Evolutionary conservation across 345 rosid genomes (phyloP), one percentile per base, ranked within the genome.

Genomic region (Syzygium aqueum): DNA sequence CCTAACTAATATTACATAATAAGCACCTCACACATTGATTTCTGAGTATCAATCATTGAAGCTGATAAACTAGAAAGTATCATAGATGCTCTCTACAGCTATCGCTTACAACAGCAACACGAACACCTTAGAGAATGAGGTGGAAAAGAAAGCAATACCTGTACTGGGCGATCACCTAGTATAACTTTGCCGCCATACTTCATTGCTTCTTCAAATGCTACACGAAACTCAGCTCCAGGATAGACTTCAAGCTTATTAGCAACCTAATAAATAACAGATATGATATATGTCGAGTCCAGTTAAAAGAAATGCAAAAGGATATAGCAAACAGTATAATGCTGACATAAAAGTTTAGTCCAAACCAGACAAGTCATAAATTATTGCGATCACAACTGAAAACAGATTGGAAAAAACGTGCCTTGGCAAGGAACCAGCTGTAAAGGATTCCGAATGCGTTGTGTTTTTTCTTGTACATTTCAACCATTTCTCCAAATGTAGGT

Each of bases 151-250:
- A 77, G 30, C 40, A 1, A 11, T 84, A 95, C 99, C 94, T 96
- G 93, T 51, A 96, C 96, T 40, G 98, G 98, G 84, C 99, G 99
- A 94, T 97, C 99, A 87, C 99, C 99, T 86, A 96, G 96, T 86
- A 95, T 87, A 85, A 96, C 98, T 90, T 91, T 94, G 85, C 96
- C 95, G 85, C 94, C 95, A 91, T 96, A 95, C 86, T 94, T 93
- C 88, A 80, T 91, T 51, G 99, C 99, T 92, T 95, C 99, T 92
- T 97, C 96, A 93, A 52, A 95, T 77, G 97, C 99, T 90, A 95
- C 96, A 85, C 98, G 98, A 89, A 97, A 96, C 90, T 96, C 99
- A 84, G 98, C 93, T 53, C 98, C 99, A 89, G 99, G 99, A 86
- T 94, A 91, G 87, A 94, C 98, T 86, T 96, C 98, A 53, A 97